phyloP scores from a whole-genome alignment of 192 early-diverging fungal species.

The Coemansia sp. region DNA sequence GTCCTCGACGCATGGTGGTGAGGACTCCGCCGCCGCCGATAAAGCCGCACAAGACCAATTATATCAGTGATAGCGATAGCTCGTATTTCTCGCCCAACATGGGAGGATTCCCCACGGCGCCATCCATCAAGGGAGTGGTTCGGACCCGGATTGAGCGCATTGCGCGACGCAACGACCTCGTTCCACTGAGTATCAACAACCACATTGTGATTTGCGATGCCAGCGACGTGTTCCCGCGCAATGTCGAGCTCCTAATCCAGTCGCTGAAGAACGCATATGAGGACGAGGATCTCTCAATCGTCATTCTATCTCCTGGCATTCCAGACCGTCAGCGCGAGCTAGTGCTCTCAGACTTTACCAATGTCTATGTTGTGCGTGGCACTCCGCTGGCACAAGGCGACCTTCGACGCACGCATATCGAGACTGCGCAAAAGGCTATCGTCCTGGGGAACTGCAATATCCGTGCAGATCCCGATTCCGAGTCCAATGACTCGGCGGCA shows the following conservation, averaged over 20 bases:
- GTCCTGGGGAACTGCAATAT: slow-evolving; percentile 34
- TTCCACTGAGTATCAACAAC: slow-evolving; percentile 17
- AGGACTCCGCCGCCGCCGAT: slow-evolving; percentile 2
- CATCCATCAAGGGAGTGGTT: slow-evolving; percentile 14
- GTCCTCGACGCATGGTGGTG: slow-evolving; percentile 26
- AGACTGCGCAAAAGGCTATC: slow-evolving; percentile 43
- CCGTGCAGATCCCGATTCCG: not conserved
- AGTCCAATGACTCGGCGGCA: slow-evolving; percentile 37
- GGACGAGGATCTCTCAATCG: slow-evolving; percentile 33
- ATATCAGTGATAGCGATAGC: slow-evolving; percentile 50
- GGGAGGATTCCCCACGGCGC: not conserved
- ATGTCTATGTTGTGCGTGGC: slow-evolving; percentile 49
- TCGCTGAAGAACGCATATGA: slow-evolving; percentile 46
- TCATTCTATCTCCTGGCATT: slow-evolving; percentile 34
- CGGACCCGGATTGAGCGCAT: slow-evolving; percentile 7
- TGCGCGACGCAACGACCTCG: slow-evolving; percentile 8
- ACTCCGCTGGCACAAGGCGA: slow-evolving; percentile 45
- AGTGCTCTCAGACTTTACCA: slow-evolving; percentile 19
- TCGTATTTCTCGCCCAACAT: slow-evolving; percentile 40
- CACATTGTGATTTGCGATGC: slow-evolving; percentile 53
- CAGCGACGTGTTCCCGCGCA: slow-evolving; percentile 47
- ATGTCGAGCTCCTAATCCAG: slow-evolving; percentile 46
- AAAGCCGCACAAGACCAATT: slow-evolving; percentile 18
- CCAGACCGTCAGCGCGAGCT: slow-evolving; percentile 12
- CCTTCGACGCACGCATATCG: slow-evolving; percentile 38